Evolutionary conservation across 352 stramenopile genomes (phyloP), one percentile per base, ranked within the genome.

Genomic region (Pythium dissotocum): DNA sequence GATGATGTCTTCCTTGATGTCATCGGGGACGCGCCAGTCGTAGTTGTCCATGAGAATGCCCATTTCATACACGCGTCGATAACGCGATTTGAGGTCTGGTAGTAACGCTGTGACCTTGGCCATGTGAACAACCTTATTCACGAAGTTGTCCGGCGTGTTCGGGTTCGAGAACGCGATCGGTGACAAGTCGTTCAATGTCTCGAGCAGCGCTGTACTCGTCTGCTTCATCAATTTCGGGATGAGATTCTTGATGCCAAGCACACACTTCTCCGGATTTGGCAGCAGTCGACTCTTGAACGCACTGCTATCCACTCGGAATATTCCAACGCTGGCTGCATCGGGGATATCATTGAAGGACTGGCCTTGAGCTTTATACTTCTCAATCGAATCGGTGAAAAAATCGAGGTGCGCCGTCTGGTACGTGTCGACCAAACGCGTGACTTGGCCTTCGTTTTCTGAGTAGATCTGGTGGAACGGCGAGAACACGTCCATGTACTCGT

Each of bases 1-100:
- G 56, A 97, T 90, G 56, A 98, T 95, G 61, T 97, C 80, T 58
- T 97, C 93, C 58, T 97, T 96, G 65, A 98, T 85, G 28, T 98
- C 81, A 36, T 98, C 94, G 0, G 92, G 89, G 3, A 98, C 79
- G 16, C 84, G 77, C 95, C 94, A 98, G 8, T 89, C 77, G 67
- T 97, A 94, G 38, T 93, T 92, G 44, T 97, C 88, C 91, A 98
- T 97, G 48, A 98, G 77, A 10, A 90, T 78, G 2, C 83, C 89
- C 84, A 98, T 93, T 56, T 94, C 85, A 38, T 90, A 90, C 48
- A 97, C 80, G 8, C 92, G 87, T 18, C 79, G 77, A 30, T 97
- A 95, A 0, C 76, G 66, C 6, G 64, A 73, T 42, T 94, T 83
- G 30, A 98, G 71, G 5, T 93, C 77, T 0, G 86, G 75, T 2